Evolutionary conservation across 148 eudicot species (phyloP).

Genomic region (Nyssa sinensis): DNA sequence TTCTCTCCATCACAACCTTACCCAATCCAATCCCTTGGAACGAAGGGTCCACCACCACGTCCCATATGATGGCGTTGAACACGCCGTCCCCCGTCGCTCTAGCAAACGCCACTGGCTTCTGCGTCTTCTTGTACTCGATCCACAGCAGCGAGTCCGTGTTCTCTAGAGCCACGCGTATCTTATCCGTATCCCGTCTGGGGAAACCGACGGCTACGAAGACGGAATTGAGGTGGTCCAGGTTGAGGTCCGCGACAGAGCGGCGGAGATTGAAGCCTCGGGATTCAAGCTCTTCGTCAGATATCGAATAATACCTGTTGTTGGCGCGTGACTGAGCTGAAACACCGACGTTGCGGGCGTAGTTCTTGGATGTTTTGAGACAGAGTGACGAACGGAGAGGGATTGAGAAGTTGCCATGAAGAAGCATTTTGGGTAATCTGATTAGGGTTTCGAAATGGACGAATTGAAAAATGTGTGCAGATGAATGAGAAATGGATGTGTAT

Average conservation of each 20-base stretch:
- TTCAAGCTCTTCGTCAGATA: constrained; percentile 54
- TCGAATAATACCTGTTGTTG: constrained; percentile 23
- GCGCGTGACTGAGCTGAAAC: constrained; percentile 27
- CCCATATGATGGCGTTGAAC: constrained; percentile 94
- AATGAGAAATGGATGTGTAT: too few species aligned
- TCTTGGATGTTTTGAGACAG: constrained; percentile 18
- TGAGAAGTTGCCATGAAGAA: too few species aligned
- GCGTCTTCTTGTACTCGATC: constrained; percentile 64
- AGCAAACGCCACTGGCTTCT: constrained; percentile 83
- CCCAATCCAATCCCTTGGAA: constrained; percentile 91
- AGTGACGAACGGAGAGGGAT: constrained; percentile 26
- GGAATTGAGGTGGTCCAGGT: constrained; percentile 81
- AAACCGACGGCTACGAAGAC: constrained; percentile 95
- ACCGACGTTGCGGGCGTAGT: constrained; percentile 1
- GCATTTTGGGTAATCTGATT: too few species aligned
- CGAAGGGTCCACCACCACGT: constrained; percentile 89
- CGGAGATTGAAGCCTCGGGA: constrained; percentile 67
- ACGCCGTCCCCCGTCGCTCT: constrained; percentile 96
- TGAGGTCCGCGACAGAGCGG: constrained; percentile 41
- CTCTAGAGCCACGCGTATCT: constrained; percentile 63
- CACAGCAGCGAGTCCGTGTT: constrained; percentile 70
- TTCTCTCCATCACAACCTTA: constrained; percentile 85
- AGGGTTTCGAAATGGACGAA: too few species aligned
- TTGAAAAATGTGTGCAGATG: too few species aligned
- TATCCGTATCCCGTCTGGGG: constrained; percentile 77